Base-by-base conservation (phyloP, 2,329 filamentous ascomycete species). In the Botrytis fragariae region DNA sequence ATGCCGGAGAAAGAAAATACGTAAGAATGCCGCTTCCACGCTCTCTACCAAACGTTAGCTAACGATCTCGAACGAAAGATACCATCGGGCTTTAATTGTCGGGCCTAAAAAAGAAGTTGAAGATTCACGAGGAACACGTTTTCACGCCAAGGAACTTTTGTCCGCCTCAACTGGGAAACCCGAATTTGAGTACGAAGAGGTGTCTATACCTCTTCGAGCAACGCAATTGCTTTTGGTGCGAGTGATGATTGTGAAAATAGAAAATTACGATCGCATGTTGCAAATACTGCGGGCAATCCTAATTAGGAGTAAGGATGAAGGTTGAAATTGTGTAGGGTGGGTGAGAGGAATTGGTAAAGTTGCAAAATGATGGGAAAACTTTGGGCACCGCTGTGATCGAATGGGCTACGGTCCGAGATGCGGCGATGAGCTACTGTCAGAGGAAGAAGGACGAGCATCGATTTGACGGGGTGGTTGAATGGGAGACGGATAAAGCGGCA, bases 361-460 rank as follows among this genome's bases (percentile, higher is more conserved):
- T 86, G 20, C 75, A 76, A 29, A 74, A 75, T 7, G 83, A 85
- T 73, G 80, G 81, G 1, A 81, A 77, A 64, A 80, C 78, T 35
- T 78, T 85, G 8, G 83, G 84, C 1, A 83, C 82, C 0, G 77
- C 81, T 8, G 64, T 78, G 42, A 65, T 83, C 35, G 79, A 84
- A 48, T 86, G 84, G 84, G 9, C 32, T 5, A 79, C 71, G 63
- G 81, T 85, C 44, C 80, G 84, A 73, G 69, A 76, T 5, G 64
- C 77, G 18, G 82, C 81, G 14, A 81, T 81, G 67, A 35, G 75
- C 1, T 85, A 85, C 76, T 80, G 82, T 14, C 77, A 69, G 9
- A 64, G 77, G 32, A 85, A 85, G 76, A 79, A 74, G 42, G 68
- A 45, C 6, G 70, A 77, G 54, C 74, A 77, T 71, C 75, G 69